Evolutionary conservation across 371 early-diverging fungal species (phyloP).

Genomic region (Syncephalis fuscata): DNA sequence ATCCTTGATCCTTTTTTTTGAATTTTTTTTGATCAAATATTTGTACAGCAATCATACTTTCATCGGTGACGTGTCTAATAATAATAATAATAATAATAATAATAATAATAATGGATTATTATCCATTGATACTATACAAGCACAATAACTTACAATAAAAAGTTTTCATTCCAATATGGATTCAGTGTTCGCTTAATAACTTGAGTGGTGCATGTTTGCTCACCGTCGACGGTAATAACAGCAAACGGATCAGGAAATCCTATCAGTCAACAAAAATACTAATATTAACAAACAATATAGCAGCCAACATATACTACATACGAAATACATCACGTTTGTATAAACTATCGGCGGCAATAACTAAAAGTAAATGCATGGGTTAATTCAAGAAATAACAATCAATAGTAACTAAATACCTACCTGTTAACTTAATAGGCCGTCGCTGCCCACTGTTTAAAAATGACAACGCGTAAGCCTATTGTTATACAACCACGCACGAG

Average conservation of each 20-base stretch:
- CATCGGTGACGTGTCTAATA: conserved; percentile 43
- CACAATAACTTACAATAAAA: conserved; percentile 31
- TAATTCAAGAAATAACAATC: too few species aligned
- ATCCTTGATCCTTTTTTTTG: conserved; percentile 87
- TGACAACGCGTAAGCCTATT: too few species aligned
- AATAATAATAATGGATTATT: background rate
- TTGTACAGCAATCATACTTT: conserved; percentile 76
- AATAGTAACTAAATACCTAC: too few species aligned
- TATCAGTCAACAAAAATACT: conserved; percentile 6
- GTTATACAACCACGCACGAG: too few species aligned
- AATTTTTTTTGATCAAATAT: conserved; percentile 94
- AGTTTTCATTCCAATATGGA: conserved; percentile 71
- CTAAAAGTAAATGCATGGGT: conserved; percentile 12
- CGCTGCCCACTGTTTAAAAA: too few species aligned
- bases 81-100: background rate
- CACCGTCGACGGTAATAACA: conserved; percentile 79
- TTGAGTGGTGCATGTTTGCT: conserved; percentile 63
- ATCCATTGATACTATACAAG: background rate
- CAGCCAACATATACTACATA: conserved; percentile 19
- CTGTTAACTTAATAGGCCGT: too few species aligned
- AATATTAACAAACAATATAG: background rate
- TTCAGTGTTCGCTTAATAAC: conserved; percentile 59
- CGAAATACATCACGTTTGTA: conserved; percentile 82
- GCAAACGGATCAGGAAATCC: conserved; percentile 70
- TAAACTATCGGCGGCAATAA: conserved; percentile 85